Conservation (phyloP, 73 alveolate species). For the Tetrahymena elliotti region DNA sequence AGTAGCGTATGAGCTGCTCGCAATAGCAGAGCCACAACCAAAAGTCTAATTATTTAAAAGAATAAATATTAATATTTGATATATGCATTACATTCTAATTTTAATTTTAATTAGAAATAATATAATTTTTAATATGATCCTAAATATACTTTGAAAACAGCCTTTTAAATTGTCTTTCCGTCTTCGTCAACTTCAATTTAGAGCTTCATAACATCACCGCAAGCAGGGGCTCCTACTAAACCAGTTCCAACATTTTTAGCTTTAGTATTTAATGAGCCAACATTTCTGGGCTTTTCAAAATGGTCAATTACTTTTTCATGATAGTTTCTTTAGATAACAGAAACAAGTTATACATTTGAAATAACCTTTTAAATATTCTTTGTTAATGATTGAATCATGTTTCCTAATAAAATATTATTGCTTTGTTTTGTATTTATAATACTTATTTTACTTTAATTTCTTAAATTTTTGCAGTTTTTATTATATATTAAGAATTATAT, state of each 20-base stretch:
- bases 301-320: constrained; percentile 80
- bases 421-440: background rate
- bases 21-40: constrained; percentile 96
- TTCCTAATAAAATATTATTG: background rate
- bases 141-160: constrained; percentile 84
- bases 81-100: no score
- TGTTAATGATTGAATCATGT: background rate
- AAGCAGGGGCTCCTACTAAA: constrained; percentile 95
- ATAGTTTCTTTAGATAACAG: constrained; percentile 20
- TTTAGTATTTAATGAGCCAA: constrained; percentile 69
- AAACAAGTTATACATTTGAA: background rate
- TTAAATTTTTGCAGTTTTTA: background rate
- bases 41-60: constrained; percentile 47
- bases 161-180: constrained; percentile 76
- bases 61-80: no score
- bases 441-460: background rate
- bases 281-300: constrained; percentile 84
- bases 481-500: background rate
- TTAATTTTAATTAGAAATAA: no score
- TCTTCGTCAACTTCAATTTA: constrained; percentile 79
- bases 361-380: background rate
- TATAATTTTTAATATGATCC: no score
- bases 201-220: constrained; percentile 95
- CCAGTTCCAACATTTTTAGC: constrained; percentile 88
- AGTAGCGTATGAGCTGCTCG: constrained; percentile 84